phyloP scores from a whole-genome alignment of 345 rosid genomes.

The Corymbia maculata region DNA sequence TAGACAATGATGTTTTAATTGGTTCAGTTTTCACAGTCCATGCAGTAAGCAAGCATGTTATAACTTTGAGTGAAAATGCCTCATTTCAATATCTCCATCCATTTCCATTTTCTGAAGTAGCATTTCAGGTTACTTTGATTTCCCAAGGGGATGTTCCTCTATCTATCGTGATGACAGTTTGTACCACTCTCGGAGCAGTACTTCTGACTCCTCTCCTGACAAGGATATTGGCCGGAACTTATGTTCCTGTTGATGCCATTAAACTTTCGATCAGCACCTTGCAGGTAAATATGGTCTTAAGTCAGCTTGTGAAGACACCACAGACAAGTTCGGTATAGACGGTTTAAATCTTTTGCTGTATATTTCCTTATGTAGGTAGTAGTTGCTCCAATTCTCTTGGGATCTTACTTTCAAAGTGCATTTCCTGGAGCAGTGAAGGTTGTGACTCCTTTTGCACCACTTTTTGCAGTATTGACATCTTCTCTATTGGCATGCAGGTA shows the following conservation, averaged over 20 bases:
- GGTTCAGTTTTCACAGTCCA: neutral
- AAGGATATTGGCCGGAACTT: constrained; percentile 47
- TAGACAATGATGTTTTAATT: neutral
- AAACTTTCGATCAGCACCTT: constrained; percentile 58
- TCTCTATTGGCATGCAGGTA: constrained; percentile 68
- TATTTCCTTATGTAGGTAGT: constrained; percentile 30
- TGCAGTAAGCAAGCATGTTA: neutral
- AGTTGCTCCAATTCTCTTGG: constrained; percentile 50
- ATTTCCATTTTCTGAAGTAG: constrained; percentile 22
- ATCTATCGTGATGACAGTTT: constrained; percentile 52
- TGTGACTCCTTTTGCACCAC: constrained; percentile 46
- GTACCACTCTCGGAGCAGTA: constrained; percentile 56
- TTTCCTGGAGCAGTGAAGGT: constrained; percentile 39
- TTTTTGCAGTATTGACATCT: constrained; percentile 46
- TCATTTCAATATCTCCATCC: neutral
- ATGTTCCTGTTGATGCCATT: constrained; percentile 54
- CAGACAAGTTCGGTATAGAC: neutral
- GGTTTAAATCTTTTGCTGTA: neutral
- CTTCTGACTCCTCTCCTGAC: constrained; percentile 55
- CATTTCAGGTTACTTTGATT: constrained; percentile 59
- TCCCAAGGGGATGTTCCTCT: constrained; percentile 66
- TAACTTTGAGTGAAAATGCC: neutral
- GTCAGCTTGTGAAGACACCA: neutral
- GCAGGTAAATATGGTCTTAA: constrained; percentile 17
- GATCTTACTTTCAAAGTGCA: constrained; percentile 39